phyloP scores from a whole-genome alignment of 768 basidiomycete genomes.

The Hypholoma sublateritium region DNA sequence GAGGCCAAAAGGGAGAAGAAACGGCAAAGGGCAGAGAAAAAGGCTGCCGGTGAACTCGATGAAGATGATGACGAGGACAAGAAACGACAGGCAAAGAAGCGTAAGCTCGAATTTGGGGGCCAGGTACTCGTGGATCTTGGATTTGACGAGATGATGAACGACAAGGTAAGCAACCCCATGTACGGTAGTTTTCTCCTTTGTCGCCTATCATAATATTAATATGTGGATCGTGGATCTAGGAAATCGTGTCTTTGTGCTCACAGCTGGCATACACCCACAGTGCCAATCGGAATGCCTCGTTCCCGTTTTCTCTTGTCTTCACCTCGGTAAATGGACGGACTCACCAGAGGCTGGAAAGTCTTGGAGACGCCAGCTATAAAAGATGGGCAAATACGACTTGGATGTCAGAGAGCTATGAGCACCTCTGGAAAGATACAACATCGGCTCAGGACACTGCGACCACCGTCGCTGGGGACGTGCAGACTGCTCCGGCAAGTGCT shows the following conservation, averaged over 20 bases:
- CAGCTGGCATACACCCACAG: conserved; percentile 94
- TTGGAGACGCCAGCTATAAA: conserved; percentile 66
- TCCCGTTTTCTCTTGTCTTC: conserved; percentile 75
- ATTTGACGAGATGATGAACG: conserved; percentile 91
- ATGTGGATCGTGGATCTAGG: conserved; percentile 48
- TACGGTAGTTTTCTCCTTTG: conserved; percentile 17
- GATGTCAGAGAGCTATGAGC: conserved; percentile 76
- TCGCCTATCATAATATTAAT: conserved; percentile 3
- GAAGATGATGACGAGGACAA: conserved; percentile 41
- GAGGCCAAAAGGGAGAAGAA: conserved; percentile 76
- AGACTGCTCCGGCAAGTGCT: conserved; percentile 5
- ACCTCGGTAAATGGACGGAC: conserved; percentile 80
- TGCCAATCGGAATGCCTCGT: conserved; percentile 70
- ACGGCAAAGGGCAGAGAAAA: conserved; percentile 54
- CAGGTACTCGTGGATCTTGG: conserved; percentile 83
- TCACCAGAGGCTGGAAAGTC: conserved; percentile 58
- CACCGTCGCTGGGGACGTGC: conserved; percentile 1
- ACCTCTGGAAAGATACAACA: conserved; percentile 51
- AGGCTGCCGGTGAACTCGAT: conserved; percentile 64
- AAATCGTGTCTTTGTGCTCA: conserved; percentile 84
- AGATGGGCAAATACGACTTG: conserved; percentile 84
- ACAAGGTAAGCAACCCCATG: conserved; percentile 64
- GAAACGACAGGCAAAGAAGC: conserved; percentile 40
- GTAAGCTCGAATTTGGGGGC: conserved; percentile 51
- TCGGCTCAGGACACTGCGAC: conserved; percentile 1